Evolutionary conservation across 257 asterid genomes (phyloP), one percentile per base, ranked within the genome.

Genomic region (Fraxinus pennsylvanica): DNA sequence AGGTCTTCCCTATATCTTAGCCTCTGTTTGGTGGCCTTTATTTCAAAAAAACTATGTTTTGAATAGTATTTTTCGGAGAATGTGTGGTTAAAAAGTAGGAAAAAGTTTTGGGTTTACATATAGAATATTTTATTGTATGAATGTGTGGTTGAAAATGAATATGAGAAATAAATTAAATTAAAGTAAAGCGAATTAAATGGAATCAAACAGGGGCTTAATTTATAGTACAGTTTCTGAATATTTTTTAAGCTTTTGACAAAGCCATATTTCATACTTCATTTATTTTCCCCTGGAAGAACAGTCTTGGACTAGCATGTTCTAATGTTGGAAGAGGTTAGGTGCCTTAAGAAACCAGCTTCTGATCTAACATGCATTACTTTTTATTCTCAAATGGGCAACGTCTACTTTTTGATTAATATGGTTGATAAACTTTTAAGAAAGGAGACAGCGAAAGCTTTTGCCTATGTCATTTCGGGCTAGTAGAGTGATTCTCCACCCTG

Each of bases 401-500:
- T 17, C 52, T 12, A 45, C 5, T 13, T 45, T 72, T 70, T 71
- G 71, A 65, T 22, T 8, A 54, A 32, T 4, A 22, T 33, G 47
- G 59, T 32, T 35, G 17, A 57, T 33, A 52, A 15, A 52, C 25
- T 5, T 74, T 21, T 67, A 32, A 29, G 1, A 15, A 68, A 21
- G 38, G 74, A n/a, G 45, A 30, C 32, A 50, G 66, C 71, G 43
- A 74, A 61, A 27, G 22, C 8, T 57, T 77, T 68, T 59, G 12
- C 43, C 4, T 69, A 3, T 47, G 25, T 0, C 52, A 38, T 50
- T 63, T n/a, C 39, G 9, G 45, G 8, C 10, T 36, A 57, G 54
- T 50, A 17, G 33, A 45, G 73, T 43, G 52, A 45, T 76, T 76
- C 38, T 0, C 39, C 68, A 70, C 76, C 73, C 80, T 68, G 54